These are phyloP conservation scores for Blastobotrys indianensis DNA, from an alignment of 1,139 yeast species.

Conservation along the genomic window DNA sequence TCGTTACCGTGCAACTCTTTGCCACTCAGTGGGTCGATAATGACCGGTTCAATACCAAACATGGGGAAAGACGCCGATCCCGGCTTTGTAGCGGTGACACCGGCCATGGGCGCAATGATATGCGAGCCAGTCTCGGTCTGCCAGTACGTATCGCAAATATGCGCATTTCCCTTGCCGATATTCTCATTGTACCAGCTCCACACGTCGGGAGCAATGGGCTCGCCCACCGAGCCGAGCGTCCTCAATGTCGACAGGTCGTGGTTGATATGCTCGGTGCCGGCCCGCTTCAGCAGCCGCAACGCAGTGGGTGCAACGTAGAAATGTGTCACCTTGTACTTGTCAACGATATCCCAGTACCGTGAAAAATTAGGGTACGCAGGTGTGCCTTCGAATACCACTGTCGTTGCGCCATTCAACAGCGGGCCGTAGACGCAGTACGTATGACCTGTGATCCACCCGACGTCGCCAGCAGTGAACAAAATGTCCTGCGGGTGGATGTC, in stretches of 20 bases:
- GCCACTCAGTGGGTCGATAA: constrained; percentile 90
- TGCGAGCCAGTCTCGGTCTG: constrained; percentile 98
- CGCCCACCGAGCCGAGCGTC: constrained; percentile 97
- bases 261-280: constrained; percentile 85
- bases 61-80: constrained; percentile 96
- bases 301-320: constrained; percentile 99
- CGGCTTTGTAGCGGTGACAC: constrained; percentile 91
- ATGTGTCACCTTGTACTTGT: constrained; percentile 89
- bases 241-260: constrained; percentile 84
- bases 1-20: constrained; percentile 69
- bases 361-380: constrained; percentile 97
- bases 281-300: constrained; percentile 86
- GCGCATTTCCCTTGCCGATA: constrained; percentile 83
- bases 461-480: constrained; percentile 96
- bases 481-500: constrained; percentile 73
- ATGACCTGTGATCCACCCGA: constrained; percentile 99
- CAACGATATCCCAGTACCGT: constrained; percentile 94
- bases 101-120: constrained; percentile 92
- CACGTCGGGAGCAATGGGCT: constrained; percentile 95
- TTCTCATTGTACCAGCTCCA: constrained; percentile 98
- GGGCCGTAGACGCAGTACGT: constrained; percentile 96
- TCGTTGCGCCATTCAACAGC: constrained; percentile 77
- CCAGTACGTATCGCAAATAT: constrained; percentile 95
- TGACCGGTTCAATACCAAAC: constrained; percentile 86
- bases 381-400: constrained; percentile 93